These are phyloP conservation scores for Astraeus odoratus DNA, from an alignment of 768 basidiomycete species.

Conservation along the genomic window DNA sequence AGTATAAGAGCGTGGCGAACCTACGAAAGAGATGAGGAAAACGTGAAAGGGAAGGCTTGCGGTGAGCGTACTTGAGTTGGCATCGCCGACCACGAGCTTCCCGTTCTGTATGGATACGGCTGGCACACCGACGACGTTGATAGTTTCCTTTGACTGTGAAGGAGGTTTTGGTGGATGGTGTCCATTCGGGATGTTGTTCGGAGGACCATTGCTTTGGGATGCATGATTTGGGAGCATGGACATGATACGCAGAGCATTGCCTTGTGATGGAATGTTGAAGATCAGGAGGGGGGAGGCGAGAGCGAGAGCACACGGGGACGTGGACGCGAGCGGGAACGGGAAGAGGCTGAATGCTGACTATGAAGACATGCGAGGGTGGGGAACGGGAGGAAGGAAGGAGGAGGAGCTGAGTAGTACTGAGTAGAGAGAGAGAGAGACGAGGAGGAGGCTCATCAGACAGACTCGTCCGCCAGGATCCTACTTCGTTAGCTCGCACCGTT, in stretches of 20 bases:
- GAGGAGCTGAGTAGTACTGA: too few species aligned
- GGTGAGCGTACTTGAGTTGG: slow-evolving; percentile 56
- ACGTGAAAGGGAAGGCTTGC: slow-evolving; percentile 4
- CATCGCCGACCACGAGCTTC: slow-evolving; percentile 64
- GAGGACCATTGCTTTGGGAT: slow-evolving; percentile 15
- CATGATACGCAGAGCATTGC: slow-evolving; percentile 30
- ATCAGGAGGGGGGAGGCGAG: slow-evolving; percentile 11
- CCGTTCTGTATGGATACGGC: slow-evolving; percentile 67
- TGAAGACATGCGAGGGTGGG: slow-evolving; percentile 20
- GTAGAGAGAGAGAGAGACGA: too few species aligned
- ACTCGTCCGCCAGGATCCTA: not conserved
- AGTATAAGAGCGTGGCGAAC: slow-evolving; percentile 83
- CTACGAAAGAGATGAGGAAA: slow-evolving; percentile 33
- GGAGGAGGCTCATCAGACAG: slow-evolving; percentile 7
- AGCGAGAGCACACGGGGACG: too few species aligned
- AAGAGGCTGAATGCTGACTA: slow-evolving; percentile 10
- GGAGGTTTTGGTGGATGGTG: slow-evolving; percentile 9
- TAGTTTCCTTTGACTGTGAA: slow-evolving; percentile 45
- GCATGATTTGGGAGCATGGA: slow-evolving; percentile 27
- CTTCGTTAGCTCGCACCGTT: too few species aligned
- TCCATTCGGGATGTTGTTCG: slow-evolving; percentile 20
- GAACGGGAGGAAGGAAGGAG: too few species aligned
- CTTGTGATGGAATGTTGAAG: slow-evolving; percentile 11
- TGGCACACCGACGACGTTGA: slow-evolving; percentile 67
- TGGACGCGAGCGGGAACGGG: slow-evolving; percentile 1